Conservation (phyloP, 2,329 filamentous ascomycete species). For the Botrytis fragariae region DNA sequence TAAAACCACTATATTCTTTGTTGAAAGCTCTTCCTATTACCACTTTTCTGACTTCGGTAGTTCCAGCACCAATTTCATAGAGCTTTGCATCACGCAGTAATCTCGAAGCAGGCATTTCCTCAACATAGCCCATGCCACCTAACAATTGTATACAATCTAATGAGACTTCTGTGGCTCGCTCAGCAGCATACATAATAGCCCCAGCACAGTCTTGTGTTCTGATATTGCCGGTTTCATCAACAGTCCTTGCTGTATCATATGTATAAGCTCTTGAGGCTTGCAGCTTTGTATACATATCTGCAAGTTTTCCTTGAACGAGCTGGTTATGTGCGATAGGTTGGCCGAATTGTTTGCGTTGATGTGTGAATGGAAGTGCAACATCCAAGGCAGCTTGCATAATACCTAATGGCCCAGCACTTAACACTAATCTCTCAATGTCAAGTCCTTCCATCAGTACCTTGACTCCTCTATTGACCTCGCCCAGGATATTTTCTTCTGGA, state of each 20-base stretch:
- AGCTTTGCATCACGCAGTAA: slow-evolving; percentile 74
- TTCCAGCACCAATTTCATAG: slow-evolving; percentile 96
- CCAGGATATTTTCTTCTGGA: slow-evolving; percentile 76
- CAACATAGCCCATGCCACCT: slow-evolving; percentile 93
- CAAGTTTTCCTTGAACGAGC: slow-evolving; percentile 85
- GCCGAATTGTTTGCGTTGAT: slow-evolving; percentile 86
- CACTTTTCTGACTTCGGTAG: slow-evolving; percentile 89
- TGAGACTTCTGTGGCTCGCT: slow-evolving; percentile 81
- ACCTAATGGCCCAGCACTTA: slow-evolving; percentile 85
- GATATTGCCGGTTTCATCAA: slow-evolving; percentile 73
- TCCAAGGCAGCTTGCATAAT: slow-evolving; percentile 93
- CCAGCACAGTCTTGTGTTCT: slow-evolving; percentile 91
- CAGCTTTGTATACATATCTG: slow-evolving; percentile 96
- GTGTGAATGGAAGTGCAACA: slow-evolving; percentile 81
- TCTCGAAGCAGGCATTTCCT: slow-evolving; percentile 88
- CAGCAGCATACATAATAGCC: slow-evolving; percentile 88
- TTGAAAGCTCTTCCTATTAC: slow-evolving; percentile 66
- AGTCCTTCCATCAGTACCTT: slow-evolving; percentile 94
- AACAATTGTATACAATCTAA: slow-evolving; percentile 89
- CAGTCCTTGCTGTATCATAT: slow-evolving; percentile 72
- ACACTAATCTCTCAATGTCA: slow-evolving; percentile 87
- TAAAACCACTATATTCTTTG: slow-evolving; percentile 36
- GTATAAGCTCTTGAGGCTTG: slow-evolving; percentile 84
- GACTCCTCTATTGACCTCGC: slow-evolving; percentile 76
- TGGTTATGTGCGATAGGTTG: slow-evolving; percentile 87